phyloP scores from a whole-genome alignment of 1,284 basidiomycete species.

The Ustilago hordei region DNA sequence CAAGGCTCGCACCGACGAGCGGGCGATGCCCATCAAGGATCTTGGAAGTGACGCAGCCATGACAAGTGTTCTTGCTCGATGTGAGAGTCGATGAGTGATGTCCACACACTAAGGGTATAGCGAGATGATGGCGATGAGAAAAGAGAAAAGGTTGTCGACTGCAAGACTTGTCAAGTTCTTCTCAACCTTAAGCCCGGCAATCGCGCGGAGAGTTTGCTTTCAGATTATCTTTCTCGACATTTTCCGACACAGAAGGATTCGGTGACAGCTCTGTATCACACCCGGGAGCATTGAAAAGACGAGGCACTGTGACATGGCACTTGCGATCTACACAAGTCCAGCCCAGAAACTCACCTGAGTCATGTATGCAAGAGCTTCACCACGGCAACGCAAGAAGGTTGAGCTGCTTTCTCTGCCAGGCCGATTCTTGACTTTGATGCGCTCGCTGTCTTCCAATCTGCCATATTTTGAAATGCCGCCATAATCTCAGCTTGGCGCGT shows the following conservation, averaged over 20 bases:
- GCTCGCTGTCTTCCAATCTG: neutral
- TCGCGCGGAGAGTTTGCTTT: conserved; percentile 4
- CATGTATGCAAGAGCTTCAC: conserved; percentile 2
- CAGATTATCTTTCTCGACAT: neutral
- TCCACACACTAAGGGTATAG: neutral
- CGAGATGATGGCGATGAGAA: neutral
- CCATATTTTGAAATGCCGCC: neutral
- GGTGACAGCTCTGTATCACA: neutral
- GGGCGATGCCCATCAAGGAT: conserved; percentile 27
- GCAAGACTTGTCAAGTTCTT: neutral
- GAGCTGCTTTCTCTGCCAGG: neutral
- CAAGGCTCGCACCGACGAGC: conserved; percentile 35
- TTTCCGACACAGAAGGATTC: neutral
- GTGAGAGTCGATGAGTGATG: neutral
- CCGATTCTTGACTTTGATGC: conserved; percentile 14
- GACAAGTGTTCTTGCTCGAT: neutral
- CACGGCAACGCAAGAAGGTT: conserved; percentile 9
- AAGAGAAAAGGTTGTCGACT: neutral
- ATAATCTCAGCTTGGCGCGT: conserved; percentile 6
- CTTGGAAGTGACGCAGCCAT: conserved; percentile 33
- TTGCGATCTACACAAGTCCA: neutral
- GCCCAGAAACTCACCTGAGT: neutral
- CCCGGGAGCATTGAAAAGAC: neutral
- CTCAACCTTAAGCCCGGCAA: conserved; percentile 8
- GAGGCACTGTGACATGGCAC: neutral